These are phyloP conservation scores for Coemansia javaensis DNA, from an alignment of 192 early-diverging fungal genomes.

Conservation along the genomic window DNA sequence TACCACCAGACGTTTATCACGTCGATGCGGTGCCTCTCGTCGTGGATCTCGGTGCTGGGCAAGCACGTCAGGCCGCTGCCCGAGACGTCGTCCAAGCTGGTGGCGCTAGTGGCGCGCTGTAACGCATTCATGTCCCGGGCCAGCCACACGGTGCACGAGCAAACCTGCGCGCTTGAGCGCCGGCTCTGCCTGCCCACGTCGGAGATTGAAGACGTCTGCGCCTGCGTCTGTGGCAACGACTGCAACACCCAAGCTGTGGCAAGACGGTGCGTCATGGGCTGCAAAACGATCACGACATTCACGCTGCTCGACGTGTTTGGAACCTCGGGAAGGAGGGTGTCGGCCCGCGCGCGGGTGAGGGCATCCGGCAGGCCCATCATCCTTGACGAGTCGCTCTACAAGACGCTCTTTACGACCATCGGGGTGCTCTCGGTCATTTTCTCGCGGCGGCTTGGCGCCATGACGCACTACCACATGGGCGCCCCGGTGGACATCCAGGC, in stretches of 20 bases:
- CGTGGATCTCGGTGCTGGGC: constrained; percentile 18
- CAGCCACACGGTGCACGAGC: background rate
- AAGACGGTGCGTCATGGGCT: too few relatives aligned
- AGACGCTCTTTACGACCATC: constrained; percentile 25
- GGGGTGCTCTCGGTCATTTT: constrained; percentile 29
- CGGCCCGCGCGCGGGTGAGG: too few relatives aligned
- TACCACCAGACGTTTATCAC: constrained; percentile 47
- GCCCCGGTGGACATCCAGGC: constrained; percentile 11
- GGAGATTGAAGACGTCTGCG: background rate
- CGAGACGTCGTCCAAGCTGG: constrained; percentile 6
- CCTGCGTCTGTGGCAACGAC: background rate
- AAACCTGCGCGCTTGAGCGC: constrained; percentile 3
- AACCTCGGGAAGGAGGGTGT: background rate
- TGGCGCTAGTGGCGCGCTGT: constrained; percentile 21
- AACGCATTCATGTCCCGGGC: constrained; percentile 15
- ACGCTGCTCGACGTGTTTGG: constrained; percentile 7
- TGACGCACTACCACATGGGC: constrained; percentile 6
- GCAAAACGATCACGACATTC: background rate
- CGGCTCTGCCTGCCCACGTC: constrained; percentile 24
- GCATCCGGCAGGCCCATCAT: constrained; percentile 11
- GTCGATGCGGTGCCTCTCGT: constrained; percentile 33
- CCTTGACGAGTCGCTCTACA: constrained; percentile 30
- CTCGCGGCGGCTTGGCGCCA: constrained; percentile 17
- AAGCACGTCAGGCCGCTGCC: background rate
- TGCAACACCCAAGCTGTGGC: background rate